Percentiles rank a stretch among this genome's conserved stretches.
Evolutionary conservation across 2,329 filamentous ascomycete species (phyloP).

Genomic region (Passalora sequoiae): DNA sequence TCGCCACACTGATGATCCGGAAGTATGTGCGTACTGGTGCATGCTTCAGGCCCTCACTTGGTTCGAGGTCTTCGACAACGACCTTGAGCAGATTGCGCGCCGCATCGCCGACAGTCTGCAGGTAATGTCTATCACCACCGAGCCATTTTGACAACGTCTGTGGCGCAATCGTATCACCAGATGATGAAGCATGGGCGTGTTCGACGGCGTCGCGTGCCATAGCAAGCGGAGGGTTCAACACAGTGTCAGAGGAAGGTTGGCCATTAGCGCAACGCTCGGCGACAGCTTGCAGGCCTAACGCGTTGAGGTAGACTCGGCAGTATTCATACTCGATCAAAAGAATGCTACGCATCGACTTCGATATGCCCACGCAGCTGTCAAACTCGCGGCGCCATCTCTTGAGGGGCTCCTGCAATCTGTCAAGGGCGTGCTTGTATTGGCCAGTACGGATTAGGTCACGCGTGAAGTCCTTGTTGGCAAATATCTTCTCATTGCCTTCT

Average conservation of each 20-base stretch:
- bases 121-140: slow-evolving; percentile 56
- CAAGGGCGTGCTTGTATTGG: slow-evolving; percentile 73
- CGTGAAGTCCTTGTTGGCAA: slow-evolving; percentile 80
- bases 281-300: slow-evolving; percentile 86
- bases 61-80: slow-evolving; percentile 70
- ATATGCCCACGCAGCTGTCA: slow-evolving; percentile 56
- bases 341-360: slow-evolving; percentile 62
- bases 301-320: slow-evolving; percentile 90
- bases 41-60: slow-evolving; percentile 71
- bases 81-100: slow-evolving; percentile 70
- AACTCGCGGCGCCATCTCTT: slow-evolving; percentile 76
- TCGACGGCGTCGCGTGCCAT: slow-evolving; percentile 32
- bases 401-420: slow-evolving; percentile 74
- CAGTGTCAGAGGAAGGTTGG: slow-evolving; percentile 41
- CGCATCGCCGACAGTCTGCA: slow-evolving; percentile 68
- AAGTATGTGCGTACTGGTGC: slow-evolving; percentile 81
- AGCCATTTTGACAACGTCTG: slow-evolving; percentile 47
- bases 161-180: slow-evolving; percentile 41
- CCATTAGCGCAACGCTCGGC: slow-evolving; percentile 86
- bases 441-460: slow-evolving; percentile 83
- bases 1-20: slow-evolving; percentile 77
- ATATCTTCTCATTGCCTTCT: slow-evolving; percentile 79
- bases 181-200: slow-evolving; percentile 28
- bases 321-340: slow-evolving; percentile 94
- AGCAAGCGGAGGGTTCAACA: slow-evolving; percentile 27